Evolutionary conservation across 768 basidiomycete species (phyloP), one percentile per base, ranked within the genome.

Genomic region (Amanita jacksonii): DNA sequence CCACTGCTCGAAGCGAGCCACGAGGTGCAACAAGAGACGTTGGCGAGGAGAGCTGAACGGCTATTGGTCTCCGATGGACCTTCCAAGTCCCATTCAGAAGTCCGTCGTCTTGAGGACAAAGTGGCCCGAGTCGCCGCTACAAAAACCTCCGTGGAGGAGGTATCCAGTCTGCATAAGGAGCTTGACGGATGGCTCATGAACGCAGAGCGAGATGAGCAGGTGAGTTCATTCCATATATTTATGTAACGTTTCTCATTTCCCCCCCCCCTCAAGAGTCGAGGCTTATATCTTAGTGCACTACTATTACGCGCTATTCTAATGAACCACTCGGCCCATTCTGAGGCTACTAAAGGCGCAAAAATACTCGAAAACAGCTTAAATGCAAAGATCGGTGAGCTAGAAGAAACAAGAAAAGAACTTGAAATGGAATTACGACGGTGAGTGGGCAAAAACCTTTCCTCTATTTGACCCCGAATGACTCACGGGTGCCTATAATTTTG

Each of bases 131-230:
- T 87, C 53, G 86, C 86, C 25, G 74, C 77, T 10, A 85, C 85
- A 76, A 87, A 85, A 72, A 86, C 83, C 65, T 85, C 84, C 30
- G 85, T 89, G 48, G 86, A 88, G 60, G 86, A 89, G 66, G 83
- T 89, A 41, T 75, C 78, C 41, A 66, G 72, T 48, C 74, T 89
- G 51, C 82, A 85, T 64, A 75, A 78, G 56, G 86, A 89, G 64
- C 71, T 89, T 49, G 75, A 85, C 58, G 76, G 77, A 49, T 89
- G 84, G 84, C 62, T 89, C 45, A 67, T 66, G 35, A 66, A 74
- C 41, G 79, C 81, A 53, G 66, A 76, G 59, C 53, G 61, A 55
- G 73, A 78, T 53, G 77, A 80, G 48, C 77, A 80, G 65, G 85
- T 85, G 54, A 54, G 76, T 69, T 40, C 23, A 58, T 46, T 52